phyloP scores from a whole-genome alignment of 805 yeast species.

The Wickerhamiella siamensis region DNA sequence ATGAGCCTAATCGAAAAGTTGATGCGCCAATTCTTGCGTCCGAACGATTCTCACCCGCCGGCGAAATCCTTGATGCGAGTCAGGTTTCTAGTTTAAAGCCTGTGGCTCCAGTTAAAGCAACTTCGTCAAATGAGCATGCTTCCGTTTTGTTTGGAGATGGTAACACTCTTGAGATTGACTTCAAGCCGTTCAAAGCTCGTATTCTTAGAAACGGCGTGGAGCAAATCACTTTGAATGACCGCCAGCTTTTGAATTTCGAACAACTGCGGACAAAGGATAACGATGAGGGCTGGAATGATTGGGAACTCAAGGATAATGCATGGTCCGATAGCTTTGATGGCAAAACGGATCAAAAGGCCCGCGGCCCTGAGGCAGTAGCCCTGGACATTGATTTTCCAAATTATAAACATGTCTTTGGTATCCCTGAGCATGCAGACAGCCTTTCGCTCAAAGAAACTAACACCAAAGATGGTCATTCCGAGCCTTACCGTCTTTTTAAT shows the following conservation, averaged over 20 bases:
- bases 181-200: constrained; percentile 37
- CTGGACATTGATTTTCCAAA: constrained; percentile 56
- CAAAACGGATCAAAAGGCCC: constrained; percentile 43
- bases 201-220: constrained; percentile 33
- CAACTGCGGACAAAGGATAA: constrained; percentile 45
- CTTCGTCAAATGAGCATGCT: not conserved
- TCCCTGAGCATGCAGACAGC: constrained; percentile 90
- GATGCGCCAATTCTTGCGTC: constrained; percentile 6
- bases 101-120: not conserved
- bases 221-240: constrained; percentile 51
- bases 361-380: constrained; percentile 72
- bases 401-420: constrained; percentile 65
- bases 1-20: constrained; percentile 38
- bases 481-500: constrained; percentile 79
- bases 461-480: constrained; percentile 23
- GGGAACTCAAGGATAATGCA: constrained; percentile 51
- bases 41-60: not conserved
- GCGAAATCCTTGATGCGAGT: not conserved
- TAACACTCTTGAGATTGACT: constrained; percentile 31
- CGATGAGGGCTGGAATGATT: constrained; percentile 34
- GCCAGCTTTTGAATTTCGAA: constrained; percentile 64
- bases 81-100: not conserved
- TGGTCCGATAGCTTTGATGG: constrained; percentile 68
- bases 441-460: constrained; percentile 59
- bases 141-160: constrained; percentile 8